Conservation (phyloP, 805 yeast genomes). For the Lipomyces mesembrius region DNA sequence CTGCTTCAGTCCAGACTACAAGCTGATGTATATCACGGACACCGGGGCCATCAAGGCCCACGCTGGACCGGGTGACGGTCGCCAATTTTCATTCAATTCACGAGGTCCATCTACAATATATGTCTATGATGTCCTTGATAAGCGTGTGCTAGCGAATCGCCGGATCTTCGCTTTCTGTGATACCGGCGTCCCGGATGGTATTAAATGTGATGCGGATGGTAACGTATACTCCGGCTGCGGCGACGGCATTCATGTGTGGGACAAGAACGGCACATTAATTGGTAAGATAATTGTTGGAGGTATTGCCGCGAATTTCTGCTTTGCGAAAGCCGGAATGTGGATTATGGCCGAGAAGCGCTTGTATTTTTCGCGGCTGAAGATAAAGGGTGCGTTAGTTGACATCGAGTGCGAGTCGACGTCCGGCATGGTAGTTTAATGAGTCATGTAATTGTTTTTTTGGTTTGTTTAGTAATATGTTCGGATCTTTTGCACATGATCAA, state of each 20-base stretch:
- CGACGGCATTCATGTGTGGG: slow-evolving; percentile 34
- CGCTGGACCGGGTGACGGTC: slow-evolving; percentile 34
- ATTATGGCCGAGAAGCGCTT: slow-evolving; percentile 26
- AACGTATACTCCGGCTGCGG: slow-evolving; percentile 36
- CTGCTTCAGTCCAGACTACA: slow-evolving; percentile 36
- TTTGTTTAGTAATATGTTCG: too few species aligned
- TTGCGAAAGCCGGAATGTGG: slow-evolving; percentile 34
- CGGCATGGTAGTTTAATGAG: not conserved
- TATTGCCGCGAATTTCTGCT: slow-evolving; percentile 33
- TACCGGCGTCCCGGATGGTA: slow-evolving; percentile 34
- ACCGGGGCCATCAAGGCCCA: slow-evolving; percentile 33
- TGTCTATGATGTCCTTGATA: slow-evolving; percentile 31
- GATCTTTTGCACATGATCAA: not conserved
- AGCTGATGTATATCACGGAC: slow-evolving; percentile 29
- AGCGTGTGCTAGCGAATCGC: slow-evolving; percentile 13
- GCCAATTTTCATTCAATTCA: slow-evolving; percentile 18
- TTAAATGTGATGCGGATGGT: slow-evolving; percentile 31
- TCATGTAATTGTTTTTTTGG: not conserved
- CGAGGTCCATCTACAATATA: slow-evolving; percentile 30
- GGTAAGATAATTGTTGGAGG: slow-evolving; percentile 30
- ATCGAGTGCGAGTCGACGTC: slow-evolving; percentile 28
- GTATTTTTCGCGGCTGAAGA: slow-evolving; percentile 16
- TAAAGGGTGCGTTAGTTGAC: slow-evolving; percentile 24
- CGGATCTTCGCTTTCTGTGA: slow-evolving; percentile 31
- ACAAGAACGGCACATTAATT: slow-evolving; percentile 21